Evolutionary conservation across 805 yeast genomes (phyloP), one percentile per base, ranked within the genome.

Genomic region (Millerago galiae): DNA sequence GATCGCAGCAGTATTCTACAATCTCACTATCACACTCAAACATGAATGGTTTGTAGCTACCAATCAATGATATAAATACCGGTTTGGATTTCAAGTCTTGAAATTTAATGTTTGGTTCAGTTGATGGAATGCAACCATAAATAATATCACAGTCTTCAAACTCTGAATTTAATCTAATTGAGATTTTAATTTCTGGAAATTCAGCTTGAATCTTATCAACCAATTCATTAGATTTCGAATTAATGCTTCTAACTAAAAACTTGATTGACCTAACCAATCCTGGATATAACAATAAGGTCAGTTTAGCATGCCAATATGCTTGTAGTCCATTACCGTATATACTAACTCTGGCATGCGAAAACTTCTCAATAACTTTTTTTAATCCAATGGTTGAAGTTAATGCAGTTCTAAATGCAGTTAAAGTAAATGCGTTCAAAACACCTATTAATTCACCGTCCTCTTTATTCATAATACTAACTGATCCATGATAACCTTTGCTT

Each of bases 381-480:
- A 79, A 53, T 1, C 76, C 75, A 15, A 78, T 54, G 7, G 72
- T 65, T 24, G 77, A 70, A 24, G 78, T 75, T 42, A 81, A 61
- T 0, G 85, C 85, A 3, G 88, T 81, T 54, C 87, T 67, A 48
- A 80, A 78, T 1, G 83, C 87, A 2, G 87, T 81, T 31, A 79
- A 56, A 1, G 78, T 68, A 40, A 66, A 65, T 3, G 83, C 86
- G 51, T 77, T 79, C 30, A 81, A 54, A 3, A 79, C 61, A 3
- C 83, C 86, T 9, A 58, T 38, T 8, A 77, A 56, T 25, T 62
- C 63, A 3, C 87, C 88, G 21, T 71, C 70, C 7, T 53, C 47
- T 36, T 73, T 71, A 48, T 78, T 74, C 21, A 79, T 48, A 10
- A 80, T 64, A 24, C 72, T 55, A 2, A 80, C 71, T 6, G 74